phyloP scores from a whole-genome alignment of 1,139 yeast species.

The Ogataea hybrid region DNA sequence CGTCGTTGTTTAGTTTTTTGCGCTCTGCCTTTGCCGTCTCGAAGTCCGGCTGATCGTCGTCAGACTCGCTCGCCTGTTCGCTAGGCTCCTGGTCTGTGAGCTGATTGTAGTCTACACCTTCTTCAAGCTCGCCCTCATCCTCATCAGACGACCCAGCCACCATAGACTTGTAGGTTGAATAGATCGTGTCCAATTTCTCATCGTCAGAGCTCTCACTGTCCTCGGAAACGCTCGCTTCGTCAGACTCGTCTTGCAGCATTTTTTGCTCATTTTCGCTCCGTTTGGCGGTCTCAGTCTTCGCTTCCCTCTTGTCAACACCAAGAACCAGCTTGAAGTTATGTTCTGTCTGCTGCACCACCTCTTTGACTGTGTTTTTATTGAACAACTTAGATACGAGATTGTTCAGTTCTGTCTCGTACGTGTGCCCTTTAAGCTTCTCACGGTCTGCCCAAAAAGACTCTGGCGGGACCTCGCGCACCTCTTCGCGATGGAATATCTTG shows the following conservation, averaged over 20 bases:
- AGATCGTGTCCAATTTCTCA: conserved; percentile 30
- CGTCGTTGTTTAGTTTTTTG: conserved; percentile 35
- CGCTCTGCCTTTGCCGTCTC: conserved; percentile 26
- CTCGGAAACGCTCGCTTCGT: conserved; percentile 15
- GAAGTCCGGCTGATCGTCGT: conserved; percentile 23
- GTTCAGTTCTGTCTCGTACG: conserved; percentile 42
- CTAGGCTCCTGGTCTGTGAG: conserved; percentile 62
- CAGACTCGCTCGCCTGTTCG: conserved; percentile 38
- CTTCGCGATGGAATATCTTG: conserved; percentile 17
- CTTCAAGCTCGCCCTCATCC: conserved; percentile 35
- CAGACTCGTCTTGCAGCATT: conserved; percentile 13
- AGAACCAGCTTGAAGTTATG: conserved; percentile 58
- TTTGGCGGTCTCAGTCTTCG: conserved; percentile 21
- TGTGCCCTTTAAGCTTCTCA: conserved; percentile 28
- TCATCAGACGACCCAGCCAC: conserved; percentile 54
- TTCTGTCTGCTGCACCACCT: conserved; percentile 47
- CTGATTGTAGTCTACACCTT: conserved; percentile 53
- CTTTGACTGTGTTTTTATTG: conserved; percentile 54
- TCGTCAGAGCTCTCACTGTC: conserved; percentile 19
- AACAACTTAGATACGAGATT: conserved; percentile 55
- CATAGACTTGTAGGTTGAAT: conserved; percentile 47
- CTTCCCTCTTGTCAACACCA: conserved; percentile 48
- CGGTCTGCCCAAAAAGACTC: conserved; percentile 27
- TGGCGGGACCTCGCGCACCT: conserved; percentile 11
- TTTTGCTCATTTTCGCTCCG: conserved; percentile 21